Base-by-base conservation (phyloP, 768 basidiomycete genomes). In the Collybia sordida region DNA sequence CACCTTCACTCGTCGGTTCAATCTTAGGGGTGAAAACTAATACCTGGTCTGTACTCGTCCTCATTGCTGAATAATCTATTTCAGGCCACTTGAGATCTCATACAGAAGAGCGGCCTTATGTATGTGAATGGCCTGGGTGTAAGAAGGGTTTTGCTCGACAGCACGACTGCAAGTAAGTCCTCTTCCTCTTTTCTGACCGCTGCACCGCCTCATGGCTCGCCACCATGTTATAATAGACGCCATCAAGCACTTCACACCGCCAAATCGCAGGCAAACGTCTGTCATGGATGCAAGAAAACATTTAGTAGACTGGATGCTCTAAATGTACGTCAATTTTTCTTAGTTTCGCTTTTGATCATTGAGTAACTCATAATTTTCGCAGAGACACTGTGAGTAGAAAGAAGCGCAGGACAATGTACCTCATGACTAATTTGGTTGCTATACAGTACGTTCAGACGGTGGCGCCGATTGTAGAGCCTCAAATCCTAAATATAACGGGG, bases 1-100 rank as follows among this genome's bases (percentile, higher is more conserved):
- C 67, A 96, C 94, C n/a, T 98, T 98, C 69, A 98, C 94, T 60
- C 83, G 91, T 64, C 80, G 90, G 49, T 93, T 93, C 74, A 93
- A 93, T 69, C 68, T 93, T 47, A 73, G 87, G 80, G 91, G 90
- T 90, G 42, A 45, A 67, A 52, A 41, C 42, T 9, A 14, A 44
- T 28, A 24, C 50, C n/a, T n/a, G n/a, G n/a, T 50, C 18, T 36
- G 19, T 50, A 40, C 28, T 39, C 36, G 24, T n/a, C 36, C 6
- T 27, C 8, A 49, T 52, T 28, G 34, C 23, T 55, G 21, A 46
- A 45, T 28, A 15, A 41, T 52, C 47, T 53, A 28, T 38, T 36
- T 34, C 35, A 88, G 94, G 94, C 47, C 94, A 97, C 74, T 69
- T 98, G 53, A 82, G 94, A 60, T 96, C 94, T 15, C 94, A 98